Percentiles rank a stretch among this genome's conserved stretches.
phyloP scores from a whole-genome alignment of 768 basidiomycete genomes.

The Cystofilobasidium bisporidii region DNA sequence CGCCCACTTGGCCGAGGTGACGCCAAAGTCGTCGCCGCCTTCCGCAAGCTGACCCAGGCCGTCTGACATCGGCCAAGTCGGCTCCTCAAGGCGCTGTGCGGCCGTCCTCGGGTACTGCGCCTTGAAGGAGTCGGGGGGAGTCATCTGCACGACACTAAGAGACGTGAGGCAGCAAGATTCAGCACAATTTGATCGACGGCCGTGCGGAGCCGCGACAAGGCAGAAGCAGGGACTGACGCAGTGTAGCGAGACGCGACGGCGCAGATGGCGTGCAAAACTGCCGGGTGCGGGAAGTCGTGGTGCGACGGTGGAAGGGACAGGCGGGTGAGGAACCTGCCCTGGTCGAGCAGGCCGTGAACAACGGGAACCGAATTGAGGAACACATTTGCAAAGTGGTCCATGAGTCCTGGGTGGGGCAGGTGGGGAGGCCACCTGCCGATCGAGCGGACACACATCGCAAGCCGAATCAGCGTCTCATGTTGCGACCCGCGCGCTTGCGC shows the following conservation, averaged over 20 bases:
- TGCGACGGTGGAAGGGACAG: conserved; percentile 23
- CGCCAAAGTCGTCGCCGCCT: conserved; percentile 13
- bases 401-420: conserved; percentile 15
- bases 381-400: conserved; percentile 8
- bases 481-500: too few species aligned
- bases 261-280: conserved; percentile 20
- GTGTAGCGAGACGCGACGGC: conserved; percentile 14
- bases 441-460: neutral
- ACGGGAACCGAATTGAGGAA: neutral
- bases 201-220: neutral
- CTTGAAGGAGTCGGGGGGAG: neutral
- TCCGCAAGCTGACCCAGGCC: neutral
- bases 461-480: neutral
- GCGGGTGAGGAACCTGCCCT: conserved; percentile 2
- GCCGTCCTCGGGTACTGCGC: neutral
- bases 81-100: conserved; percentile 1
- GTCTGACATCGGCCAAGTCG: neutral
- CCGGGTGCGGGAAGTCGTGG: conserved; percentile 17
- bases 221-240: neutral
- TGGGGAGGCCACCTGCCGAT: conserved; percentile 12
- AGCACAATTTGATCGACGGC: neutral
- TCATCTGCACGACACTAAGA: neutral
- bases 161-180: neutral
- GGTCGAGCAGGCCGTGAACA: conserved; percentile 9
- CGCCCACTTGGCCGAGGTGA: conserved; percentile 6